phyloP scores from a whole-genome alignment of 1,284 basidiomycete genomes.

The Cutaneotrichosporon cavernicola region DNA sequence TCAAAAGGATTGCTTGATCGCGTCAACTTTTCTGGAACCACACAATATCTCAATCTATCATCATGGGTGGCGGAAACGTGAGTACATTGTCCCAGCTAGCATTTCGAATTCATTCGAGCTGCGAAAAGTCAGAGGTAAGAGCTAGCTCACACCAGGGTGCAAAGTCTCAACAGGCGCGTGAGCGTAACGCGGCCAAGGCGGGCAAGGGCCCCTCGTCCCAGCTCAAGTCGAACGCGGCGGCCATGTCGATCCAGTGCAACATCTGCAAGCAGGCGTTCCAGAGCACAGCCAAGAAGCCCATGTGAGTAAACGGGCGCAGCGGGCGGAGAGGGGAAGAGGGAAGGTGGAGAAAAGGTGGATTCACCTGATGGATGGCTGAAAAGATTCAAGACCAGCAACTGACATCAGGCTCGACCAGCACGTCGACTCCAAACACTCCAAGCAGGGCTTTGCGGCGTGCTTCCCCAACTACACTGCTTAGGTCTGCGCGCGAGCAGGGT shows the following conservation, averaged over 20 bases:
- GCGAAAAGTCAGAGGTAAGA: not conserved
- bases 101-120: not conserved
- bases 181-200: constrained; percentile 36
- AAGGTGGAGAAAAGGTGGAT: too few relatives aligned
- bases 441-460: constrained; percentile 34
- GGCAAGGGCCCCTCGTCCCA: constrained; percentile 45
- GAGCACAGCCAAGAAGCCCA: constrained; percentile 53
- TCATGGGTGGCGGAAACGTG: constrained; percentile 49
- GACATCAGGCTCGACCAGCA: constrained; percentile 40
- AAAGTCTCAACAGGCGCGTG: constrained; percentile 46
- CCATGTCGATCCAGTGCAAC: constrained; percentile 55
- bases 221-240: constrained; percentile 52
- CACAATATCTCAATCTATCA: constrained; percentile 10
- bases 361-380: not conserved
- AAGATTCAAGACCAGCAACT: not conserved
- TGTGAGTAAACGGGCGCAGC: constrained; percentile 35
- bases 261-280: constrained; percentile 57
- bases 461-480: constrained; percentile 41
- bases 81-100: constrained; percentile 19
- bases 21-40: constrained; percentile 6
- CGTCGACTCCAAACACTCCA: constrained; percentile 43
- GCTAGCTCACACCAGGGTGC: constrained; percentile 44
- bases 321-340: too few relatives aligned
- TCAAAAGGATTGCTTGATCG: not conserved
- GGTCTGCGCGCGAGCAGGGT: not conserved